Evolutionary conservation across 805 yeast genomes (phyloP).

Genomic region (Lipomyces orientalis): DNA sequence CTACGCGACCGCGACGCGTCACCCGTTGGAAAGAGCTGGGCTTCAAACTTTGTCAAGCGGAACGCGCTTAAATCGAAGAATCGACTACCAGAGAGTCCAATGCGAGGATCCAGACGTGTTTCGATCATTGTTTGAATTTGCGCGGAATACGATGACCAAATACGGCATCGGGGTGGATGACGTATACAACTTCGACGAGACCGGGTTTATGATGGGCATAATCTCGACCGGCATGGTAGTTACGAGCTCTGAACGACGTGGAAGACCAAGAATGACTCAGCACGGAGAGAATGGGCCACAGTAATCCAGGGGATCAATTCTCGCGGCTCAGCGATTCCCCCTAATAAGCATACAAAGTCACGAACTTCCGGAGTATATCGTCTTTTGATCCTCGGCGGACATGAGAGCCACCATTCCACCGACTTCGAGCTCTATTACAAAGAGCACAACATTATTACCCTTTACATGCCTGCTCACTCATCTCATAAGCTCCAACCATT

Average conservation of each 20-base stretch:
- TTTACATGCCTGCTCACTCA: too few species aligned
- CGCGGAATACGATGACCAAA: not conserved
- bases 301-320: slow-evolving; percentile 24
- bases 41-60: not conserved
- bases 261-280: too few species aligned
- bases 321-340: too few species aligned
- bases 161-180: not conserved
- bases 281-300: slow-evolving; percentile 18
- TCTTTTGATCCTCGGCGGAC: too few species aligned
- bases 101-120: slow-evolving; percentile 6
- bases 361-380: too few species aligned
- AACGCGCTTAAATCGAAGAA: not conserved
- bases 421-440: too few species aligned
- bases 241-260: not conserved
- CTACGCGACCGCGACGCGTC: too few species aligned
- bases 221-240: slow-evolving; percentile 8
- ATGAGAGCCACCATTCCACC: too few species aligned
- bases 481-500: too few species aligned
- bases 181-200: slow-evolving; percentile 16
- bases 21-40: not conserved
- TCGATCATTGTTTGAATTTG: not conserved
- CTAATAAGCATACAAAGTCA: too few species aligned
- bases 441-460: too few species aligned
- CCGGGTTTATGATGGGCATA: slow-evolving; percentile 15
- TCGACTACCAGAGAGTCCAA: slow-evolving; percentile 1